Base-by-base conservation (phyloP, 257 asterid genomes). In the Vinca minor region DNA sequence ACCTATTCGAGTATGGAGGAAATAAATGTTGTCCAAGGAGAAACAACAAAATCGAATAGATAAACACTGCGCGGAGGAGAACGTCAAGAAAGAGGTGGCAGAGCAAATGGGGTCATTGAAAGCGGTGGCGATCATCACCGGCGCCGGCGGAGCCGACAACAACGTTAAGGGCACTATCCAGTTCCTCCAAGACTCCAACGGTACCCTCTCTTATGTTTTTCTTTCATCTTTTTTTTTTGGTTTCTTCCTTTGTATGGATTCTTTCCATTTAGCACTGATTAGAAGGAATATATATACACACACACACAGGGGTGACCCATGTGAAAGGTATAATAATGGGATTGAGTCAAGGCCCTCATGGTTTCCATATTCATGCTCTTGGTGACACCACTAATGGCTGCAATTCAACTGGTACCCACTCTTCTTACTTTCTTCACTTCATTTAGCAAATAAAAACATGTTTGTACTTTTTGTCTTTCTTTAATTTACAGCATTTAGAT, bases 331-430 rank as follows among this genome's bases (percentile, higher is more conserved):
- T 67, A 70, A 82, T 91, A 20, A 76, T 58, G 45, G 97, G 96
- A 36, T 72, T 87, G 50, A 71, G 44, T 38, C 96, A 95, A 3
- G 97, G 97, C n/a, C 94, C 74, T 73, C 97, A 91, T 74, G 97
- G 81, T 58, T 85, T 91, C 73, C 97, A 91, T 69, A 84, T 91
- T 62, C 97, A 87, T 72, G 89, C 97, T 77, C 89, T 87, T 66
- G 97, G 97, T 23, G 97, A 91, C 85, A 90, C 96, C 67, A 84
- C 95, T 76, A 91, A 87, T 53, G 97, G 96, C 75, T 91, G 95
- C 89, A 87, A 76, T 78, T 91, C 97, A 64, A 91, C 97, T 45
- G 97, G 96, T 86, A 14, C n/a, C n/a, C n/a, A n/a, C 10, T 35
- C 3, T 34, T 7, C 26, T 0, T 15, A 8, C 21, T 26, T 36